phyloP scores from a whole-genome alignment of 2,329 filamentous ascomycete species.

The Aspergillus sp. region DNA sequence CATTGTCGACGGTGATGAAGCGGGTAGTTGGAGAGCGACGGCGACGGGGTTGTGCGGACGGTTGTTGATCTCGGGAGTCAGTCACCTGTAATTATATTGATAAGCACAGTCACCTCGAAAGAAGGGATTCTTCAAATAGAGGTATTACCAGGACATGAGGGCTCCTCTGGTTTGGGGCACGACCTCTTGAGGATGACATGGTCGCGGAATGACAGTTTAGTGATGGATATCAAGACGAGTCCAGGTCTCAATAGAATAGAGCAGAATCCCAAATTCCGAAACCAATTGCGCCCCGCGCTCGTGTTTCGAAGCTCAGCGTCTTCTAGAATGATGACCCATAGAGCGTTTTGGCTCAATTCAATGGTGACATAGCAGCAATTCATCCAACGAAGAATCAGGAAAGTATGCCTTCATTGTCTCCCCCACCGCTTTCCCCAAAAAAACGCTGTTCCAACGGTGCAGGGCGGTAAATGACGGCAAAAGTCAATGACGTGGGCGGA shows the following conservation, averaged over 20 bases:
- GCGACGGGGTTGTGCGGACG: constrained; percentile 25
- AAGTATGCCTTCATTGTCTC: neutral
- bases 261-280: neutral
- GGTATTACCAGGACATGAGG: constrained; percentile 45
- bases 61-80: constrained; percentile 44
- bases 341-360: neutral
- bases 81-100: constrained; percentile 35
- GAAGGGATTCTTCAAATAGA: neutral
- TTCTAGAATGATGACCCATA: neutral
- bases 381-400: neutral
- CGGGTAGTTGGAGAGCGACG: constrained; percentile 55
- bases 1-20: constrained; percentile 87
- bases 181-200: constrained; percentile 30
- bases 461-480: constrained; percentile 1
- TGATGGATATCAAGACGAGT: neutral
- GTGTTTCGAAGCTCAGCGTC: neutral
- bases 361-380: neutral
- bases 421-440: constrained; percentile 7
- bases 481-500: constrained; percentile 15
- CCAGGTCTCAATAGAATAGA: neutral
- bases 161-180: constrained; percentile 40
- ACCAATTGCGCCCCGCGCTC: neutral
- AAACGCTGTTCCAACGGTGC: neutral
- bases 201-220: neutral
- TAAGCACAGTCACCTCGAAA: neutral